Evolutionary conservation across 306 rosid species (phyloP), one percentile per base, ranked within the genome.

Genomic region (Inga laurina): DNA sequence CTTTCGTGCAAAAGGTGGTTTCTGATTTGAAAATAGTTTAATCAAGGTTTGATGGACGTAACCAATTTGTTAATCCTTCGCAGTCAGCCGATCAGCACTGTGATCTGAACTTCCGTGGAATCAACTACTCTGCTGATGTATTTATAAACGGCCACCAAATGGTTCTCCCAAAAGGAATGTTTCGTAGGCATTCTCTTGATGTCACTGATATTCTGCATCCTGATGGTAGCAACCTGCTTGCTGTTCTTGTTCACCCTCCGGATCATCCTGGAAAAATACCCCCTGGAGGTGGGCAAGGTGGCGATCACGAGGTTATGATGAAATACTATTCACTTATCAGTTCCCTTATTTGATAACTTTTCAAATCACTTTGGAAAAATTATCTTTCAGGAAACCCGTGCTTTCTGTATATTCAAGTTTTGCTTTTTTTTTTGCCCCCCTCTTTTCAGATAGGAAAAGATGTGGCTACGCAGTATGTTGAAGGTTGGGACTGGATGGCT

Each of bases 401-500:
- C 73, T 79, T 83, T 77, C 13, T 32, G 43, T 56, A 62, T 78
- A 72, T 71, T 64, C 64, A 76, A 79, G 82, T 75, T 62, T 62
- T 61, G 68, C 37, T 41, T 39, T 73, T 1, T 74, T 41, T 39
- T 69, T 4, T 74, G 44, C 1, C 62, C 27, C 62, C 62, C 11
- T 76, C 32, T 74, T 77, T 68, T 86, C 86, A 95, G 99, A 95
- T 95, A 79, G 99, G 99, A 83, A 95, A 92, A 90, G 98, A 95
- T 87, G 98, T 95, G 59, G 86, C 99, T 66, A 78, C 99, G 39
- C 99, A 95, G 61, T 95, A 95, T 79, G 98, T 95, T 68, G 88
- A 95, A 87, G 99, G 99, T 65, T 95, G 99, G 99, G 98, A 95
- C 84, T 93, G 98, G 99, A 93, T 95, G 78, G 86, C 93, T 90